Conservation (phyloP, 2,329 filamentous ascomycete species). For the Aspergillus neotritici region DNA sequence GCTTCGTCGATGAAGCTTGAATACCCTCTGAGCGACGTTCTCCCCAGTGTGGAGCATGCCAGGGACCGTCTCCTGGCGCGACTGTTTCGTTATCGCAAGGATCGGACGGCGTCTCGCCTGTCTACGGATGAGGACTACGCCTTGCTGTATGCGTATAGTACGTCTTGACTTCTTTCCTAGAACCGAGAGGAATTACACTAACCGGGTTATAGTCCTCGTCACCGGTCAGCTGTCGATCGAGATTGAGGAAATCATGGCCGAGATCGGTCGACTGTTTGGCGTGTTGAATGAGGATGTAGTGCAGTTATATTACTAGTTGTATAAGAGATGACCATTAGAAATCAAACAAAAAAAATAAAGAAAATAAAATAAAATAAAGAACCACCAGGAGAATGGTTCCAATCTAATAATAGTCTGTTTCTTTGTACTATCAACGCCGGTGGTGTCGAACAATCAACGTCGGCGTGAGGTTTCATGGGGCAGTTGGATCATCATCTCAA, state of each 20-base stretch:
- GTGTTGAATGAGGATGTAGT: constrained; percentile 57
- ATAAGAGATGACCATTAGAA: too few relatives aligned
- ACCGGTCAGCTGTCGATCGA: constrained; percentile 56
- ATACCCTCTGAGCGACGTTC: constrained; percentile 82
- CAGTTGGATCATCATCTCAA: too few relatives aligned
- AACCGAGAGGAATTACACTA: constrained; percentile 1
- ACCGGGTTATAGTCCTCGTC: constrained; percentile 47
- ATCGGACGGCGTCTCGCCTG: constrained; percentile 48
- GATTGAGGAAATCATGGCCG: constrained; percentile 49
- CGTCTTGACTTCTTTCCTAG: constrained; percentile 22
- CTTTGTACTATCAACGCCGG: not conserved
- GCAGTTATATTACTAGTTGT: constrained; percentile 43
- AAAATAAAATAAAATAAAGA: too few relatives aligned
- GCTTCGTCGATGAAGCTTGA: constrained; percentile 91
- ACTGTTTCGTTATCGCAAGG: constrained; percentile 79
- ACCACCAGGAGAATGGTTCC: too few relatives aligned
- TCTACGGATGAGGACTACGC: constrained; percentile 67
- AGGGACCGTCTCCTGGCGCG: constrained; percentile 79
- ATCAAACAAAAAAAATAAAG: too few relatives aligned
- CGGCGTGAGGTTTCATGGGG: too few relatives aligned
- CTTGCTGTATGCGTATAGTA: constrained; percentile 82
- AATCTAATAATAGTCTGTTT: too few relatives aligned
- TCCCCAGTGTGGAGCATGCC: constrained; percentile 74
- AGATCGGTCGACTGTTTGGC: constrained; percentile 57
- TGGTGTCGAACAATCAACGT: too few relatives aligned